Base-by-base conservation (phyloP, 176 grass and related monocot genomes). In the Aegilops tauschii region DNA sequence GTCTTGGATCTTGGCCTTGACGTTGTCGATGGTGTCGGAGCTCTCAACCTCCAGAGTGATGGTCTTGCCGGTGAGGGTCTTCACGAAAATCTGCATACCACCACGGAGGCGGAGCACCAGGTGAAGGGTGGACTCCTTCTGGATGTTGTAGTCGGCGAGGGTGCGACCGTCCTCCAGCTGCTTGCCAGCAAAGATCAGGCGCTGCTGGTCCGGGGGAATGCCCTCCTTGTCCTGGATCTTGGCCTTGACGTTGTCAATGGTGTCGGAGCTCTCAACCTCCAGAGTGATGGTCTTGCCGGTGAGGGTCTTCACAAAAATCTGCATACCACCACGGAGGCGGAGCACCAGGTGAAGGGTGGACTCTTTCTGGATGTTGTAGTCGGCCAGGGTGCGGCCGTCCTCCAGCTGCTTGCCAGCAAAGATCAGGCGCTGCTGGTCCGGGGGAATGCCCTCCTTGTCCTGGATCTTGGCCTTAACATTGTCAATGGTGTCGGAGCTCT, bases 161-260 rank as follows among this genome's bases (percentile, higher is more conserved):
- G 95, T 97, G 52, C 88, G 75, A 1, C 90, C 92, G 9, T 97
- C 95, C 34, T 94, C 89, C 9, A 97, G 95, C 86, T 93, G 90
- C 86, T 94, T 97, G n/a, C 95, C 92, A 0, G 88, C 90, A 28
- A 93, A 94, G 86, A 97, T 94, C 34, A 97, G 90, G 0, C 95
- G 90, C 86, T 91, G 92, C 90, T 94, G 92, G 84, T 97, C 92
- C 34, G 95, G 90, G 1, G 95, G 90, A 61, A 97, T 94, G 13
- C 92, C 92, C 73, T 94, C 92, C 87, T 94, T 94, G 87, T 94
- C 92, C 92, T 94, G 92, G 84, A 94, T 94, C 89, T 94, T 94
- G 37, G 92, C 81, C 87, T 94, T 94, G 62, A 94, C 92, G 44
- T 94, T 94, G 84, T 94, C 92, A 37, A 94, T 91, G 80, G 92